Evolutionary conservation across 2,329 filamentous ascomycete genomes (phyloP).

Genomic region (Cladosporium halotolerans): DNA sequence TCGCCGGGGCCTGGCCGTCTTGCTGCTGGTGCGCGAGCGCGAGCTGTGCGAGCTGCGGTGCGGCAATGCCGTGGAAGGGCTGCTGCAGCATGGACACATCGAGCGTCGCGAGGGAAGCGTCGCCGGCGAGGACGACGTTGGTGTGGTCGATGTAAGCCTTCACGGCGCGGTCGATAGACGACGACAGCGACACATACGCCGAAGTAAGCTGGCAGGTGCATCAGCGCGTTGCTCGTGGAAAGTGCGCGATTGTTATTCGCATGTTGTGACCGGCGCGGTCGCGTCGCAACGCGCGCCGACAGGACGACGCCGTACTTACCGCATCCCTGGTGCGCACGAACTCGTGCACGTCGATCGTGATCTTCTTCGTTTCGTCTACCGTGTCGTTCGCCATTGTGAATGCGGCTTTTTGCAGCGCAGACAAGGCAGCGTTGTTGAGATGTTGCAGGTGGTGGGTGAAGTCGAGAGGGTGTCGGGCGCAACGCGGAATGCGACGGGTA

Average conservation of each 20-base stretch:
- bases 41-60: slow-evolving; percentile 21
- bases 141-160: slow-evolving; percentile 84
- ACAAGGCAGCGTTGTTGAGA: too few species aligned
- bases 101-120: slow-evolving; percentile 26
- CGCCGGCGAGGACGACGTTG: slow-evolving; percentile 65
- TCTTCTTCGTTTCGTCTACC: slow-evolving; percentile 11
- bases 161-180: slow-evolving; percentile 71
- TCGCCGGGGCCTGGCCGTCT: slow-evolving; percentile 11
- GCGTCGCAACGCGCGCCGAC: slow-evolving; percentile 14
- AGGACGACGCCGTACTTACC: slow-evolving; percentile 51
- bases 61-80: slow-evolving; percentile 25
- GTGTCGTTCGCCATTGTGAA: slow-evolving; percentile 2
- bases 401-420: background rate
- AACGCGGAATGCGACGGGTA: background rate
- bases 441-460: too few species aligned
- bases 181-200: slow-evolving; percentile 71
- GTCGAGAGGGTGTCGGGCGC: too few species aligned
- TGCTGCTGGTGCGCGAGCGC: slow-evolving; percentile 14
- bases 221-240: slow-evolving; percentile 33
- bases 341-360: slow-evolving; percentile 38
- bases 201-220: slow-evolving; percentile 57
- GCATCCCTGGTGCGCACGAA: slow-evolving; percentile 75
- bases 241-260: slow-evolving; percentile 4
- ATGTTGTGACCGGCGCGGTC: background rate
- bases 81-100: slow-evolving; percentile 26